phyloP scores from a whole-genome alignment of 257 asterid genomes.

The Penstemon davidsonii region DNA sequence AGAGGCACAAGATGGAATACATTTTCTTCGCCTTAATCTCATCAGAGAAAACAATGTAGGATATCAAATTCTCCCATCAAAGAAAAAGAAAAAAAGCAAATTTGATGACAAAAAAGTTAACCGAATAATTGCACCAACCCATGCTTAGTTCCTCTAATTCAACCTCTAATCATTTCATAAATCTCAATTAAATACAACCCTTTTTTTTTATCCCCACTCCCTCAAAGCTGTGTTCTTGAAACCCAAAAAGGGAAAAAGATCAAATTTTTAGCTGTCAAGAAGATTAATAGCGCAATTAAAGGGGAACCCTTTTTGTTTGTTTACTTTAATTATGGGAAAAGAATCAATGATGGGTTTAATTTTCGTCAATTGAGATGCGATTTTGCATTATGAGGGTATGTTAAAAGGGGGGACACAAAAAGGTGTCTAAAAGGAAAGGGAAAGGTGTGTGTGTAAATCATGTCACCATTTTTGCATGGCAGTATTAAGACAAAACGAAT shows the following conservation, averaged over 20 bases:
- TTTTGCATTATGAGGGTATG: conserved; percentile 13
- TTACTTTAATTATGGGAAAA: conserved; percentile 34
- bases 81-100: conserved; percentile 32
- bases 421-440: conserved; percentile 32
- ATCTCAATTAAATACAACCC: conserved; percentile 16
- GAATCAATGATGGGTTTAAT: conserved; percentile 31
- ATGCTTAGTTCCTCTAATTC: conserved; percentile 64
- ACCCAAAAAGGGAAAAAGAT: conserved; percentile 27
- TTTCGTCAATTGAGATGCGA: conserved; percentile 19
- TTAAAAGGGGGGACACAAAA: conserved; percentile 28
- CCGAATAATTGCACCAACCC: conserved; percentile 58
- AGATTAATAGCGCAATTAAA: conserved; percentile 75
- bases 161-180: conserved; percentile 54
- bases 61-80: conserved; percentile 34
- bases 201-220: conserved; percentile 12
- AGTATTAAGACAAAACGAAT: conserved; percentile 35
- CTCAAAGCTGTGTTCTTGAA: conserved; percentile 14
- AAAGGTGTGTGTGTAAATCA: conserved; percentile 26
- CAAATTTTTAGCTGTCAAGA: conserved; percentile 28
- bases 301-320: conserved; percentile 46
- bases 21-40: conserved; percentile 72
- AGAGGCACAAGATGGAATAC: conserved; percentile 77
- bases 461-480: conserved; percentile 34
- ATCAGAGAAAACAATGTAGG: conserved; percentile 41
- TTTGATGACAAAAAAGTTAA: conserved; percentile 40